Evolutionary conservation across 1,284 basidiomycete species (phyloP).

Genomic region (Ceratobasidium sp.): DNA sequence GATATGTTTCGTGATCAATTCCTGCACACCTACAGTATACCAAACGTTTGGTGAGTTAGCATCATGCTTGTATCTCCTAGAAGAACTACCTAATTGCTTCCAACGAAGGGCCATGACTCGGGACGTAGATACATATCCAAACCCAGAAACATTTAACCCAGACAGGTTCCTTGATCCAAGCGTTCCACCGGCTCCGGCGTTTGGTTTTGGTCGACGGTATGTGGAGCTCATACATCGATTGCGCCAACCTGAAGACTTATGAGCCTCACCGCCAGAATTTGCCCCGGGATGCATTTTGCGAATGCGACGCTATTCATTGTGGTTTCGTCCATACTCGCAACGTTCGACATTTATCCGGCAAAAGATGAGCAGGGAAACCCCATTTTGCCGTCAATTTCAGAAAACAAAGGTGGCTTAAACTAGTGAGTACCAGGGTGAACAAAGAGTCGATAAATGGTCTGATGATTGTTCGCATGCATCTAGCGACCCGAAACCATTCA

Average conservation of each 20-base stretch:
- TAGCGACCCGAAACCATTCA: slow-evolving; percentile 32
- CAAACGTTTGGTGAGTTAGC: slow-evolving; percentile 8
- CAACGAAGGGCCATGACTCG: slow-evolving; percentile 22
- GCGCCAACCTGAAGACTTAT: background rate
- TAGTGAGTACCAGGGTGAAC: background rate
- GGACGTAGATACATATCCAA: background rate
- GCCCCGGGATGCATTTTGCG: slow-evolving; percentile 44
- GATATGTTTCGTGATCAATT: too few species aligned
- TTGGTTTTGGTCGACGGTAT: slow-evolving; percentile 35
- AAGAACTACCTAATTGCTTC: too few species aligned
- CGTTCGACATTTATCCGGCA: slow-evolving; percentile 51
- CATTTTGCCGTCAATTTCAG: background rate
- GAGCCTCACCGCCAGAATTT: slow-evolving; percentile 9
- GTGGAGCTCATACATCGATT: background rate
- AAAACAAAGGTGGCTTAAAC: background rate
- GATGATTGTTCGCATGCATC: background rate
- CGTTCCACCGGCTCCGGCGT: background rate
- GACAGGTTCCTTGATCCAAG: slow-evolving; percentile 25
- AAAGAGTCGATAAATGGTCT: too few species aligned
- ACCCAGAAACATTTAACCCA: slow-evolving; percentile 24
- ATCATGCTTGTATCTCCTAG: background rate
- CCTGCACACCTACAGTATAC: background rate
- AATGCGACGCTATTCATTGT: slow-evolving; percentile 38
- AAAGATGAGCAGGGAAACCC: slow-evolving; percentile 49
- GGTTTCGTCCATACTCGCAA: slow-evolving; percentile 48